Evolutionary conservation across 75 land plant genomes (phyloP).

Genomic region (Ceratopteris richardii): DNA sequence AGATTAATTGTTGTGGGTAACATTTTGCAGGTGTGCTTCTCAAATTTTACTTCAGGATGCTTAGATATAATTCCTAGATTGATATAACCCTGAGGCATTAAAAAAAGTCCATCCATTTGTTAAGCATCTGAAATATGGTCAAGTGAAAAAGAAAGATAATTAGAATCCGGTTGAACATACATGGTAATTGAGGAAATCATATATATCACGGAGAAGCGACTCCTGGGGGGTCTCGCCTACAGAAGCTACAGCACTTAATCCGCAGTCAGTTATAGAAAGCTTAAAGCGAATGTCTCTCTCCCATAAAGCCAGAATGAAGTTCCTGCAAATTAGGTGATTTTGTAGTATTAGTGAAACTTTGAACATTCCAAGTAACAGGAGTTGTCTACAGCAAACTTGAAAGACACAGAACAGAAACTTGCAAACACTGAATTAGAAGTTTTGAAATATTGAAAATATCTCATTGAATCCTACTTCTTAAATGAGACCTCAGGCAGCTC

Average conservation of each 20-base stretch:
- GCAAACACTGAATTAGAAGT: too few species aligned
- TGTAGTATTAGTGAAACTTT: too few species aligned
- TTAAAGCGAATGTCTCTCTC: constrained; percentile 67
- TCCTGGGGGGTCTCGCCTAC: constrained; percentile 51
- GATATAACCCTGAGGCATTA: constrained; percentile 72
- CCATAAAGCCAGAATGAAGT: constrained; percentile 72
- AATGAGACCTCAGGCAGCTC: too few species aligned
- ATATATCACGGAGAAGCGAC: constrained; percentile 69
- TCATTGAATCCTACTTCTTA: too few species aligned
- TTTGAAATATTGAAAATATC: too few species aligned
- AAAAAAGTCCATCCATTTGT: too few species aligned
- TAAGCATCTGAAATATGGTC: too few species aligned
- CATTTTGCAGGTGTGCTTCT: not conserved
- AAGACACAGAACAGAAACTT: too few species aligned
- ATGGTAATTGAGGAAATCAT: constrained; percentile 65
- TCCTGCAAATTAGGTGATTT: constrained; percentile 39
- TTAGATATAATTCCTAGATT: constrained; percentile 71
- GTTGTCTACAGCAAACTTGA: too few species aligned
- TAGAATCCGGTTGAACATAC: constrained; percentile 44
- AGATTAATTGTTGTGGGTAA: not conserved
- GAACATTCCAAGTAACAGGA: too few species aligned
- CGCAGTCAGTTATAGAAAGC: constrained; percentile 67
- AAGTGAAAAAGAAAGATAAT: too few species aligned
- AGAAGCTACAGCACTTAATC: constrained; percentile 33
- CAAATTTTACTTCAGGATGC: constrained; percentile 25